Evolutionary conservation across 2,329 filamentous ascomycete species (phyloP), one percentile per base, ranked within the genome.

Genomic region (Diaporthe humulicola): DNA sequence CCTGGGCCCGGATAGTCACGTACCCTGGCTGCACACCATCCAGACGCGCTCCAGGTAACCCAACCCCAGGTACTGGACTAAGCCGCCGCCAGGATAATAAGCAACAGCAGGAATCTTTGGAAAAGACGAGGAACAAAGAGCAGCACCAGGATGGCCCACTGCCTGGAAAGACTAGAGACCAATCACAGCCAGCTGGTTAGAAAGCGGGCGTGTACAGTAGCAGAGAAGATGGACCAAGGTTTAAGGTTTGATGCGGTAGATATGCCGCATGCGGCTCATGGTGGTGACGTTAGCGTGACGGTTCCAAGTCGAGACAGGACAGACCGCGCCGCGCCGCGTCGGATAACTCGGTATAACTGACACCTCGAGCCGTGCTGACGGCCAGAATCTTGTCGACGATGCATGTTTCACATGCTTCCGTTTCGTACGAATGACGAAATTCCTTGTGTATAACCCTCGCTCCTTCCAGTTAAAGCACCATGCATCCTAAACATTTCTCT

Each of bases 211-310:
- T 40, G 12, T 10, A 25, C 33, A 8, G 22, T 40, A 22, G 40
- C 6, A 42, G 19, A 19, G 14, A 3, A 19, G 15, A 61, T 45
- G 25, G 22, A 48, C 48, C 25, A n/a, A 33, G 4, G 9, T 30
- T 66, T 50, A 36, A 66, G 42, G 17, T 64, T 64, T 33, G 4
- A 22, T 48, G 25, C 17, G 19, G 60, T 48, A 42, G 40, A 48
- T 33, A 33, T 66, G 36, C 14, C 15, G n/a, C 57, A 42, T 66
- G 40, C 42, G 60, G 60, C 60, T 64, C 38, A 48, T 22, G 8
- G 42, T 64, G 38, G 61, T 67, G 61, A 67, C 45, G 45, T 52
- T 67, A 38, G 28, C 25, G 45, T 67, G 61, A 67, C 45, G 42
- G 30, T 28, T 50, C 30, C 45, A 67, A n/a, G 15, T 19, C 22